phyloP scores from a whole-genome alignment of 345 rosid species.

The Euphorbia lathyris region DNA sequence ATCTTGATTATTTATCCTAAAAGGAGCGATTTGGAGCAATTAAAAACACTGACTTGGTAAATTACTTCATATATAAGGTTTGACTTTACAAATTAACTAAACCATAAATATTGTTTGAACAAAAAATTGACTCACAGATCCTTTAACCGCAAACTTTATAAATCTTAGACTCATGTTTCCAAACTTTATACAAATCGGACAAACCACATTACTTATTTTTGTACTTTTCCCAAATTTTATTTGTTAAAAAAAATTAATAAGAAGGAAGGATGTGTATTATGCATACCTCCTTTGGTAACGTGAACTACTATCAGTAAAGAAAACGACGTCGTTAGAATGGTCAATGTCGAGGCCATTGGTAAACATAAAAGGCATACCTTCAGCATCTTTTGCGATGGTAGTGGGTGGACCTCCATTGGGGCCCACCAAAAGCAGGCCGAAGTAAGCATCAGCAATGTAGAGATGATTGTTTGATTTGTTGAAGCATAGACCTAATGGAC shows the following conservation, averaged over 20 bases:
- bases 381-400: slow-evolving; percentile 25
- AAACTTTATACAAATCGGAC: no score
- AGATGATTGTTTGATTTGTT: slow-evolving; percentile 29
- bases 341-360: slow-evolving; percentile 44
- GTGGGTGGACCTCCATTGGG: slow-evolving; percentile 43
- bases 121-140: no score
- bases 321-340: slow-evolving; percentile 30
- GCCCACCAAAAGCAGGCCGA: slow-evolving; percentile 37
- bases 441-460: slow-evolving; percentile 43
- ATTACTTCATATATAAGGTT: no score
- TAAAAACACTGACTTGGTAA: no score
- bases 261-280: not conserved
- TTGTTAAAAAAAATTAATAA: not conserved
- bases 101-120: no score
- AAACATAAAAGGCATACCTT: slow-evolving; percentile 31
- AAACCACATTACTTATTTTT: no score
- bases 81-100: no score
- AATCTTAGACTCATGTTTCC: no score
- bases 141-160: no score
- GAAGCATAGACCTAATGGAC: slow-evolving; percentile 43
- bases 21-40: no score
- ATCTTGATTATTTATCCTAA: no score
- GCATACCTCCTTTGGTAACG: slow-evolving; percentile 16
- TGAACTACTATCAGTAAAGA: slow-evolving; percentile 40
- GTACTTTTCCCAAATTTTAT: no score